These are phyloP conservation scores for Torulaspora indica DNA, from an alignment of 805 yeast genomes.

Conservation along the genomic window DNA sequence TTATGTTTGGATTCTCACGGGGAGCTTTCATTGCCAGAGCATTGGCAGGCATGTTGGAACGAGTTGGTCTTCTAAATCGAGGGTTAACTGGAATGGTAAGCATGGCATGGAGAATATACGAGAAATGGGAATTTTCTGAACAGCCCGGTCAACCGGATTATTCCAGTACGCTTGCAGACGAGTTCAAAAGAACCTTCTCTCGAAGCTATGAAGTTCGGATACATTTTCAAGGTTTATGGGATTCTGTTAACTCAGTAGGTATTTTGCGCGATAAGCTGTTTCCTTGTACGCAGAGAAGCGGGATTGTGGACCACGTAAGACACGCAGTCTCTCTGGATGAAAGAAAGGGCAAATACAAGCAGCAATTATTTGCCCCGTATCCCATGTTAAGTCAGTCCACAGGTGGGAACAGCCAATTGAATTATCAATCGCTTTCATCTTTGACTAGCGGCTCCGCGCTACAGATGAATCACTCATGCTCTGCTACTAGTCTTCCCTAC, in stretches of 20 bases:
- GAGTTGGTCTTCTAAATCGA: slow-evolving; percentile 52
- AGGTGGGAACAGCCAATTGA: slow-evolving; percentile 12
- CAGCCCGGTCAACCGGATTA: slow-evolving; percentile 47
- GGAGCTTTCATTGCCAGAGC: slow-evolving; percentile 67
- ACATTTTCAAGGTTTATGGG: slow-evolving; percentile 64
- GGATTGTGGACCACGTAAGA: slow-evolving; percentile 53
- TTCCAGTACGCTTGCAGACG: slow-evolving; percentile 45
- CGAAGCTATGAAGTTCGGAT: slow-evolving; percentile 41
- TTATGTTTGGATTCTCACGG: slow-evolving; percentile 56
- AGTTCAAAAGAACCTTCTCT: slow-evolving; percentile 53
- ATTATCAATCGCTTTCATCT: neutral
- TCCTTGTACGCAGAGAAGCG: slow-evolving; percentile 50
- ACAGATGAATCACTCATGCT: neutral
- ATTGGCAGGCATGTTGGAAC: slow-evolving; percentile 58
- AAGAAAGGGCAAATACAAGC: slow-evolving; percentile 58
- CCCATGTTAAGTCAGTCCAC: slow-evolving; percentile 34
- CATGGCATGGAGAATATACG: slow-evolving; percentile 61
- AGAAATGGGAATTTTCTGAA: slow-evolving; percentile 55
- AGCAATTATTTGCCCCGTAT: slow-evolving; percentile 47
- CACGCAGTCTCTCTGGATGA: slow-evolving; percentile 69
- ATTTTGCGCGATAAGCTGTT: slow-evolving; percentile 52
- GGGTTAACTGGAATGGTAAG: slow-evolving; percentile 54
- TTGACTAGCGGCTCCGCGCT: neutral
- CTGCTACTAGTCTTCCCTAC: neutral
- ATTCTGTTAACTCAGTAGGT: slow-evolving; percentile 65